Evolutionary conservation across 495 filamentous ascomycete genomes (phyloP).

Genomic region (Lasiosphaeria ovina): DNA sequence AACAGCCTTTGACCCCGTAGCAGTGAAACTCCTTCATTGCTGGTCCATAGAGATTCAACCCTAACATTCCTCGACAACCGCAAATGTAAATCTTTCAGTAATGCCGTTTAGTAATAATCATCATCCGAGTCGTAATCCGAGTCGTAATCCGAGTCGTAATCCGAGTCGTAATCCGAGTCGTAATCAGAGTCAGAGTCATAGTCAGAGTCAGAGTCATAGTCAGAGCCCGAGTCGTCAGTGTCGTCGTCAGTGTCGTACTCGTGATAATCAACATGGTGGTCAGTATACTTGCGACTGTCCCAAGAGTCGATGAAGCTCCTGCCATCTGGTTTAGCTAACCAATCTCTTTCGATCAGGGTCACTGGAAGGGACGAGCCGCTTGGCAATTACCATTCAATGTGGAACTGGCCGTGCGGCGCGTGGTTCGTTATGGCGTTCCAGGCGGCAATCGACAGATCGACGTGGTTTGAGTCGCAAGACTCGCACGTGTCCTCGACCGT

Average conservation of each 20-base stretch:
- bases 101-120: not conserved
- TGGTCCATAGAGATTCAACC: too few relatives aligned
- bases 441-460: constrained; percentile 26
- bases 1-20: too few relatives aligned
- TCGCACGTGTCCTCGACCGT: constrained; percentile 35
- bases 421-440: constrained; percentile 24
- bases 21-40: too few relatives aligned
- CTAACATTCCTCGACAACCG: not conserved
- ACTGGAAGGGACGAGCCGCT: too few relatives aligned
- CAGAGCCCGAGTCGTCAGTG: not conserved
- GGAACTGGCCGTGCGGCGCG: constrained; percentile 11
- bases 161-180: not conserved
- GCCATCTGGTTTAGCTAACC: not conserved
- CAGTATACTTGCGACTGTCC: not conserved
- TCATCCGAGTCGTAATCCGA: not conserved
- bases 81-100: not conserved
- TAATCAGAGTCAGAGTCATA: not conserved
- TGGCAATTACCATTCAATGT: constrained; percentile 25
- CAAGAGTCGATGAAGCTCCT: not conserved
- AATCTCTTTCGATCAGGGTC: not conserved
- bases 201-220: not conserved
- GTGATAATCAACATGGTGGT: not conserved
- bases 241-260: not conserved
- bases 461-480: constrained; percentile 25
- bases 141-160: not conserved